Base-by-base conservation (phyloP, 2,329 filamentous ascomycete genomes). In the Scedosporium dehoogii region DNA sequence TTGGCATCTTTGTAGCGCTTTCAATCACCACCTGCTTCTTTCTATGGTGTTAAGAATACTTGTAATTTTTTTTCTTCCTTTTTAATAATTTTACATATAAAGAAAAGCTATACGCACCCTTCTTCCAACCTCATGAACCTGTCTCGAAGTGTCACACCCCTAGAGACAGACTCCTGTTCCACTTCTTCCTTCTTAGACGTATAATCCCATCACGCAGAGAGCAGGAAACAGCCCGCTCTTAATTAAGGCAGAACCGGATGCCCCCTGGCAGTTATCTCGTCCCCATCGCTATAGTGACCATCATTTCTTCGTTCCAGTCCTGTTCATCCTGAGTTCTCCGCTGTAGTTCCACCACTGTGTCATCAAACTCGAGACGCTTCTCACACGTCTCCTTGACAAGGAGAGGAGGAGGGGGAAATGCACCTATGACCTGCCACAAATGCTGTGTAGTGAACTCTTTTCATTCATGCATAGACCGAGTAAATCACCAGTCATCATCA, bases 401-500 rank as follows among this genome's bases (percentile, higher is more conserved):
- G 29, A 33, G 29, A 33, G 6, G 29, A 9, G 29, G 29, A 7
- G 6, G 29, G 29, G 9, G 9, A 29, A 33, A 53, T 2, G n/a
- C 48, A 53, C 9, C 48, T 10, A 21, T 27, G n/a, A 53, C 23
- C 48, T 53, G 3, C n/a, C 48, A 23, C 21, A 21, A 18, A 53
- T 59, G 61, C 46, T 33, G 33, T 29, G 41, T 29, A 33, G 33
- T 29, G 41, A 46, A 33, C 29, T 9, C 29, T 44, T 59, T 58
- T 53, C 38, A 14, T 53, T 48, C 48, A 59, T 29, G 27, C 42
- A 59, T 44, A 27, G 55, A 62, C 27, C 41, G n/a, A 38, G 6
- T 21, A 38, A 41, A 66, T 73, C 70, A 78, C 88, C 88, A 91
- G 68, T 92, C 89, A 71, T 92, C 89, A 64, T 91, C 86, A 67